Base-by-base conservation (phyloP, 1,284 basidiomycete genomes). In the Puccinia brachypodii region DNA sequence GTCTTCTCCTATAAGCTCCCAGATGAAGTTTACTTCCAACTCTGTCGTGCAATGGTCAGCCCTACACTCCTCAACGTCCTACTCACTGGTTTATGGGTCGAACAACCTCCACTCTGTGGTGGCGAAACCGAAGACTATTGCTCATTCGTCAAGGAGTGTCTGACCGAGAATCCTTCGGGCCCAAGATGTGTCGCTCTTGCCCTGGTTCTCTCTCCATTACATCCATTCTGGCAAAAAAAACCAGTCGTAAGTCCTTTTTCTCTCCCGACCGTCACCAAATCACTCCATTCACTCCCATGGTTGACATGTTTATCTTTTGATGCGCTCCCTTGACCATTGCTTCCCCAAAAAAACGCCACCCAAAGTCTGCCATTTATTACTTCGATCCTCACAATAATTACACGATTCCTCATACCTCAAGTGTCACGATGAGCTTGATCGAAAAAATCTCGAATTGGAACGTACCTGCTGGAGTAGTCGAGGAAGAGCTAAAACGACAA, bases 21-120 rank as follows among this genome's bases (percentile, higher is more conserved):
- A 0, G 96, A 99, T 87, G 96, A 99, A 86, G 90, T 98, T 82
- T 98, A 96, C 88, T 96, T 93, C 87, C 96, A 98, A 87, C 90
- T 99, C 82, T 98, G 95, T 68, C 91, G 95, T 22, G 96, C 96
- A 8, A 90, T 99, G 36, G 88, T 98, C 81, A 92, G 92, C 14
- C 92, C 95, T 0, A 92, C 93, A 84, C 91, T 95, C 11, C 90
- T 99, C 22, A 92, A 95, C 31, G 96, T 94, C 92, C 90, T 99
- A 79, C 94, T 94, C 7, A 92, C 90, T 36, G 95, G 89, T 0
- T 91, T 85, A 90, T 92, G 88, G 90, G 88, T 93, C 80, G 96
- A 99, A 87, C 90, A 90, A 64, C 94, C 95, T 16, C 97, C 97
- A 22, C 89, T 99, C 76, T 94, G 96, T 86, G 95, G 95, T 84